Evolutionary conservation across 176 grass and related monocot genomes (phyloP).

Genomic region (Triticum aestivum): DNA sequence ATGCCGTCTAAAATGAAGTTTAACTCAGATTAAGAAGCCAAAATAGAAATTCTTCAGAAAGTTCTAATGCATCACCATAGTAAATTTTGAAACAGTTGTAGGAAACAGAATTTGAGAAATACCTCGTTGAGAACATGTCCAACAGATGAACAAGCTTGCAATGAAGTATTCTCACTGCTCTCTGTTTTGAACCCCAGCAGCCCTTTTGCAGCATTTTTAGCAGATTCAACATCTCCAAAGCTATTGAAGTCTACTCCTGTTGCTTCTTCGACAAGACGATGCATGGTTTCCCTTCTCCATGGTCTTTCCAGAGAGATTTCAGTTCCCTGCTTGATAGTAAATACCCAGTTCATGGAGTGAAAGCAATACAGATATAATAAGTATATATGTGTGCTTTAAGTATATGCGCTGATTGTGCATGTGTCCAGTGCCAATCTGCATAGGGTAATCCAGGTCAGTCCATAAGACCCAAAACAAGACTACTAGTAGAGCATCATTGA

Average conservation of each 20-base stretch:
- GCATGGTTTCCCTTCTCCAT: conserved; percentile 97
- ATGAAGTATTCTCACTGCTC: conserved; percentile 41
- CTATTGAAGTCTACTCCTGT: conserved; percentile 81
- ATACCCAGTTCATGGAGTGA: conserved; percentile 20
- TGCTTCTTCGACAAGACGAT: conserved; percentile 92
- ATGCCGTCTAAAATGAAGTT: conserved; percentile 7
- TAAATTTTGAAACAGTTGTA: neutral
- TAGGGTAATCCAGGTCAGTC: neutral
- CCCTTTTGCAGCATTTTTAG: conserved; percentile 58
- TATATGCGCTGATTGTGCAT: neutral
- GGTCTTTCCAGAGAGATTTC: conserved; percentile 85
- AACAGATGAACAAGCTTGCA: conserved; percentile 71
- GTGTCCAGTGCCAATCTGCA: neutral
- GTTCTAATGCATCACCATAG: neutral
- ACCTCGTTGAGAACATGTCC: conserved; percentile 98
- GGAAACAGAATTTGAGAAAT: conserved; percentile 23
- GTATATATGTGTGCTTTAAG: neutral
- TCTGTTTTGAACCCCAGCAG: conserved; percentile 51
- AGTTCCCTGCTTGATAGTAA: conserved; percentile 66
- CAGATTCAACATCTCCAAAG: conserved; percentile 63
- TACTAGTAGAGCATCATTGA: conserved; percentile 24
- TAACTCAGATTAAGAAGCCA: neutral
- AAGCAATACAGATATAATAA: conserved; percentile 1
- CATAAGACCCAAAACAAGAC: neutral
- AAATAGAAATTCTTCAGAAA: neutral